phyloP scores from a whole-genome alignment of 306 rosid species.

The Begonia fuchsioides region DNA sequence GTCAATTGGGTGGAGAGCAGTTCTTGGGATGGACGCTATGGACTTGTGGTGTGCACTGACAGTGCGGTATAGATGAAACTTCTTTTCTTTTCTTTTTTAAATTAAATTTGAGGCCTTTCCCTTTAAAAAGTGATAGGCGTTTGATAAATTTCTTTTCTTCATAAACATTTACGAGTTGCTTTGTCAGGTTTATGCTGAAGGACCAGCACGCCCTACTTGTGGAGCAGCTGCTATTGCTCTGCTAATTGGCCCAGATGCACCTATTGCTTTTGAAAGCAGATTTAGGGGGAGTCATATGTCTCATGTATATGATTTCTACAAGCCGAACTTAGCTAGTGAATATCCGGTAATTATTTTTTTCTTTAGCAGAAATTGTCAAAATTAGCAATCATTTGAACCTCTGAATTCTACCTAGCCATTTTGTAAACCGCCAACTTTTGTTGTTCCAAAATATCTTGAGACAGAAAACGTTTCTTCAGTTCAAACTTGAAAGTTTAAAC shows the following conservation, averaged over 20 bases:
- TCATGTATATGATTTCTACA: slow-evolving; percentile 93
- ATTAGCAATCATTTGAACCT: neutral
- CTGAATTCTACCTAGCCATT: no score
- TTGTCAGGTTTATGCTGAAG: slow-evolving; percentile 93
- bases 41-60: slow-evolving; percentile 95
- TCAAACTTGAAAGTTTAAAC: no score
- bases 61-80: slow-evolving; percentile 55
- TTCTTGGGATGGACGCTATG: slow-evolving; percentile 99
- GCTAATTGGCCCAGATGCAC: slow-evolving; percentile 92
- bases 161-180: slow-evolving; percentile 5
- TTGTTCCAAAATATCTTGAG: no score
- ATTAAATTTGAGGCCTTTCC: neutral
- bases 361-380: neutral
- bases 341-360: slow-evolving; percentile 56
- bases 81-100: neutral
- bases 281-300: slow-evolving; percentile 89
- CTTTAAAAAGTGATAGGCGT: no score
- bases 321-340: slow-evolving; percentile 97
- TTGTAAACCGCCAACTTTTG: no score
- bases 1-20: slow-evolving; percentile 97
- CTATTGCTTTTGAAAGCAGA: slow-evolving; percentile 90
- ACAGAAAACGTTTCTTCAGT: no score
- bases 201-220: slow-evolving; percentile 98
- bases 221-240: slow-evolving; percentile 99
- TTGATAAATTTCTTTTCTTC: no score